Evolutionary conservation across 176 grass and related monocot species (phyloP).

Genomic region (Tuctoria greenei): DNA sequence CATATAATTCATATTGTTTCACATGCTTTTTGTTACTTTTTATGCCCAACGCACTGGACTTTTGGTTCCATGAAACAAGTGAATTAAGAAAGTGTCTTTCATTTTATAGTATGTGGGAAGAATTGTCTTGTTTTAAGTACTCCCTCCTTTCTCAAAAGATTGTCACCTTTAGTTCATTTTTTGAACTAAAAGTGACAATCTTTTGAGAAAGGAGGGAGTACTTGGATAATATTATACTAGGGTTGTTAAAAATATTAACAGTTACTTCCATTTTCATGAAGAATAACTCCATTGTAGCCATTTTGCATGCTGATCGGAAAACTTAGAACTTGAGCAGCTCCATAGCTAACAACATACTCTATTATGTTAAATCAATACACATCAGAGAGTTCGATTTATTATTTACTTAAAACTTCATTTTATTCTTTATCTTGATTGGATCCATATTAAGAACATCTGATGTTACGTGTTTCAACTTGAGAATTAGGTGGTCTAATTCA

Average conservation of each 20-base stretch:
- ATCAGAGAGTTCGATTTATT: not conserved
- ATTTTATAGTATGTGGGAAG: constrained; percentile 14
- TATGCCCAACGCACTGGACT: not conserved
- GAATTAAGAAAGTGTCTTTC: not conserved
- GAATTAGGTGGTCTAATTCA: constrained; percentile 5
- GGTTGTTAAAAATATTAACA: constrained; percentile 9
- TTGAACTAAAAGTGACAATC: too few relatives aligned
- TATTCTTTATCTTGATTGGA: not conserved
- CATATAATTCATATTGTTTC: not conserved
- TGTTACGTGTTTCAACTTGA: constrained; percentile 1
- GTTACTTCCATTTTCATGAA: not conserved
- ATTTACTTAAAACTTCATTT: not conserved
- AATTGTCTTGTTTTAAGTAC: not conserved
- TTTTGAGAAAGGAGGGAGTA: too few relatives aligned
- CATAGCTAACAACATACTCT: not conserved
- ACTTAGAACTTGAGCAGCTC: not conserved
- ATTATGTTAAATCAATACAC: not conserved
- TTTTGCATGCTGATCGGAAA: constrained; percentile 4
- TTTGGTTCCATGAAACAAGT: not conserved
- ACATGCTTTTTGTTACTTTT: constrained; percentile 1
- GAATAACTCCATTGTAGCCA: not conserved
- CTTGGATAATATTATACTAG: not conserved
- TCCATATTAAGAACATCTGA: constrained; percentile 15
- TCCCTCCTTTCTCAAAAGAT: too few relatives aligned
- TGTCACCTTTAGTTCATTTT: too few relatives aligned